Evolutionary conservation across 805 yeast species (phyloP), one percentile per base, ranked within the genome.

Genomic region (Debaryomyces hansenii): DNA sequence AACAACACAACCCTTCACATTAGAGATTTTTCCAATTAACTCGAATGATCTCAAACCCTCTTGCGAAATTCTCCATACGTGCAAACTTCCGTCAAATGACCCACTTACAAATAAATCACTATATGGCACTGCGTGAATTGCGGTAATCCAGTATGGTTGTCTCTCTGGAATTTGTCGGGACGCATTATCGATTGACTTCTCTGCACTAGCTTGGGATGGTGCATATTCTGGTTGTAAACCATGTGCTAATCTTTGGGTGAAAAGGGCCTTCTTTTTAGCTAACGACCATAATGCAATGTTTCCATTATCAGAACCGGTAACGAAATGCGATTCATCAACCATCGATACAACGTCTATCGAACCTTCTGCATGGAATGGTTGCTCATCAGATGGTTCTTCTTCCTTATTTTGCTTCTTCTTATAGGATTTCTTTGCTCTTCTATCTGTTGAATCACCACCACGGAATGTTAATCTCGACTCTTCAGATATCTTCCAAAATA

Each of bases 271-370:
- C 78, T 94, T 94, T 69, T 90, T 90, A 20, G 88, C 84, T 47
- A 86, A 69, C 2, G 96, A 83, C 99, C 99, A 94, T 50, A 94
- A 72, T n/a, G 88, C 71, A 28, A 94, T 69, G 60, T 82, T 87
- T 37, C 99, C 99, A 63, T 91, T 92, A 62, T 94, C 99, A 12
- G 96, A 85, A 4, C 98, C 98, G 1, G 98, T 91, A 40, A 94
- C 83, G 62, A 94, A 94, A 63, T 87, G 90, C 21, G 90, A 81
- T 66, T 91, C 96, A 66, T 94, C 99, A 45, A 88, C 68, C 97
- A 91, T 90, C 10, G 87, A 72, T 29, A 91, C 94, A 59, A 87
- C 85, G 57, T 92, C 98, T 44, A 92, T 84, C 51, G 94, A 83
- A 10, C 98, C 98, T 64, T 94, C 97, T 37, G 81, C 70, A 53